A percentile compares a stretch with the other conserved stretches of the same genome.
These are phyloP conservation scores for Xylaria sp. DNA, from an alignment of 2,329 filamentous ascomycete genomes.

Conservation along the genomic window DNA sequence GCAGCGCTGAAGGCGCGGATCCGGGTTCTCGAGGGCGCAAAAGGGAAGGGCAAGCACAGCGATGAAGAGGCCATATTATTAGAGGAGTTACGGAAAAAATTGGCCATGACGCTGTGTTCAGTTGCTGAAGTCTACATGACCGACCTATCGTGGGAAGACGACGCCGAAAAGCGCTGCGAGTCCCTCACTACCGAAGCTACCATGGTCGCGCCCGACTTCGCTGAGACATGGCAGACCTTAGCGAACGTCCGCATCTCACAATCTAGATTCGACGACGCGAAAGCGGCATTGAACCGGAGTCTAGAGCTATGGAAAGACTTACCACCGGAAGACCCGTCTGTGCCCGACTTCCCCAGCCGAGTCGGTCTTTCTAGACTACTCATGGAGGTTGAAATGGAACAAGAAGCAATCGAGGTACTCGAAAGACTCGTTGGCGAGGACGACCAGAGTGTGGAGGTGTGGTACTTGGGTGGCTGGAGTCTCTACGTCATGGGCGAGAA, in stretches of 20 bases:
- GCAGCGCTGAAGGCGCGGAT: conserved; percentile 77
- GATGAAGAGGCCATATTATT: conserved; percentile 54
- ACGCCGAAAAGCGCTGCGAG: conserved; percentile 91
- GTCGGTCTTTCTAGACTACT: conserved; percentile 86
- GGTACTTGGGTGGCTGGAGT: conserved; percentile 97
- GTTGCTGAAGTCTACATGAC: conserved; percentile 99
- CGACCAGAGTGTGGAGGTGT: conserved; percentile 92
- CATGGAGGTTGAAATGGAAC: conserved; percentile 89
- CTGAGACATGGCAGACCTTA: conserved; percentile 94
- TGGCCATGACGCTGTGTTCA: conserved; percentile 91
- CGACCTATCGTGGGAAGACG: conserved; percentile 90
- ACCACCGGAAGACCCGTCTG: conserved; percentile 72
- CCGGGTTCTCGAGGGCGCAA: conserved; percentile 64
- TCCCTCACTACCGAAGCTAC: conserved; percentile 89
- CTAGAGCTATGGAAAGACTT: conserved; percentile 85
- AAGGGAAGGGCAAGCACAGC: conserved; percentile 37
- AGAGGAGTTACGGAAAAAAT: conserved; percentile 78
- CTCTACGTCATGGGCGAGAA: conserved; percentile 82
- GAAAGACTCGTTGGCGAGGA: conserved; percentile 88
- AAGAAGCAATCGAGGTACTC: conserved; percentile 84
- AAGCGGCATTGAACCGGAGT: conserved; percentile 79
- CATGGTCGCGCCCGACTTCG: conserved; percentile 79
- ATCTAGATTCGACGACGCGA: conserved; percentile 79
- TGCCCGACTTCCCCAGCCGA: conserved; percentile 87
- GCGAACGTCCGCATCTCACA: conserved; percentile 96